phyloP scores from a whole-genome alignment of 2,329 filamentous ascomycete species.

The Trichoderma simmonsii region DNA sequence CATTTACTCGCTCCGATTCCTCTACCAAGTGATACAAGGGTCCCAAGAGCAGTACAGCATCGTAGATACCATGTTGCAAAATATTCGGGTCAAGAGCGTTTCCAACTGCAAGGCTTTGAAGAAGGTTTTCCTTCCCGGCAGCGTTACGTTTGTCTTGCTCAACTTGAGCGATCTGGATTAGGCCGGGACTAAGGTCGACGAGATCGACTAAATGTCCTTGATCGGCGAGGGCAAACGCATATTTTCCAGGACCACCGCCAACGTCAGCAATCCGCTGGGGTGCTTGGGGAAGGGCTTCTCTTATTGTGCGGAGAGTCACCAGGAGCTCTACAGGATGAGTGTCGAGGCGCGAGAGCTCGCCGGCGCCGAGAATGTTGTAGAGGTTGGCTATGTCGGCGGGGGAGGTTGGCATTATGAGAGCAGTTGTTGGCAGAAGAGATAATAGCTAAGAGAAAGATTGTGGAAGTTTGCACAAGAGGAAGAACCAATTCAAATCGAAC shows the following conservation, averaged over 20 bases:
- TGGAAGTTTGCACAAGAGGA: neutral
- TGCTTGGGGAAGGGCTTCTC: neutral
- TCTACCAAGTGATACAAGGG: neutral
- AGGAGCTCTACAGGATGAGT: neutral
- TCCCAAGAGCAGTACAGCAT: neutral
- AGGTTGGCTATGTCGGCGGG: neutral
- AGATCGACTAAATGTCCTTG: neutral
- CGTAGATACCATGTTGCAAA: neutral
- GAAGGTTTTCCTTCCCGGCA: neutral
- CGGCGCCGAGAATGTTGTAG: neutral
- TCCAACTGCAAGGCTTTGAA: neutral
- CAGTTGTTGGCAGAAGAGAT: neutral
- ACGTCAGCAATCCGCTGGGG: neutral
- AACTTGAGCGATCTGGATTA: neutral
- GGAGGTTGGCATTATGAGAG: neutral
- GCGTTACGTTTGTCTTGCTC: neutral
- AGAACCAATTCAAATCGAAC: neutral
- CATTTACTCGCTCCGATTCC: neutral
- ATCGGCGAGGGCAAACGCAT: neutral
- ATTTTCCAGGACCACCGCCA: neutral
- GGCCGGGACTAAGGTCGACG: neutral
- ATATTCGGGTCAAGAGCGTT: neutral
- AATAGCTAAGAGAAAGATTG: neutral
- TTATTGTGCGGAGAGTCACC: neutral
- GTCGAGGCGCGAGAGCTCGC: neutral